Evolutionary conservation across 1,284 basidiomycete genomes (phyloP), one percentile per base, ranked within the genome.

Genomic region (Heterobasidion parviporum): DNA sequence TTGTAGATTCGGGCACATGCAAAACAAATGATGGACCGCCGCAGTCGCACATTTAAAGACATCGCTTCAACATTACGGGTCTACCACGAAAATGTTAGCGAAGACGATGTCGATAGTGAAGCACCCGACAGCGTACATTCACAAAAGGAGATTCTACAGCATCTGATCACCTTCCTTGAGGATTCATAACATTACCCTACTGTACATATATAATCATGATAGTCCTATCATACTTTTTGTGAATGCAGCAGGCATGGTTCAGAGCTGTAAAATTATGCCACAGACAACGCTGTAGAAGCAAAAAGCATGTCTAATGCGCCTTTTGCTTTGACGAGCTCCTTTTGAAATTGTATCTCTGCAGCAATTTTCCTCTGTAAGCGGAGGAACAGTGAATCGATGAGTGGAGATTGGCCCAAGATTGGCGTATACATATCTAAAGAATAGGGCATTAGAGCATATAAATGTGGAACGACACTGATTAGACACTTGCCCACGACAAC

Each of bases 231-330:
- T 53, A 53, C 52, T 53, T 52, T 52, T 49, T 26, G 18, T 49
- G 47, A 26, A 12, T 32, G n/a, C 38, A 10, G 38, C 12, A 41
- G n/a, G 38, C 12, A 12, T n/a, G 7, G 26, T 26, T 41, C 38
- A 8, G n/a, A 41, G n/a, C n/a, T 10, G 14, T 26, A 18, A 15
- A 15, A 47, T 48, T 53, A 55, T 53, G 56, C 58, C 36, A 59
- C 63, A 20, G 68, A 67, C 52, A 83, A 71, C 56, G 80, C 72
- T 48, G 80, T 77, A 34, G 83, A 82, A 26, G 89, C 80, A 55
- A 97, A 75, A 50, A 98, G 78, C 95, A 99, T 98, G 63, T 96
- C 92, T 59, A 99, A 73, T 56, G 93, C 92, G 54, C 94, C 96
- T 65, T 85, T 85, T 48, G 92, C 78, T 72, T 89, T 89, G 64